A percentile compares a stretch with the other conserved stretches of the same genome.
phyloP scores from a whole-genome alignment of 345 rosid genomes.

The Sonneratia alba region DNA sequence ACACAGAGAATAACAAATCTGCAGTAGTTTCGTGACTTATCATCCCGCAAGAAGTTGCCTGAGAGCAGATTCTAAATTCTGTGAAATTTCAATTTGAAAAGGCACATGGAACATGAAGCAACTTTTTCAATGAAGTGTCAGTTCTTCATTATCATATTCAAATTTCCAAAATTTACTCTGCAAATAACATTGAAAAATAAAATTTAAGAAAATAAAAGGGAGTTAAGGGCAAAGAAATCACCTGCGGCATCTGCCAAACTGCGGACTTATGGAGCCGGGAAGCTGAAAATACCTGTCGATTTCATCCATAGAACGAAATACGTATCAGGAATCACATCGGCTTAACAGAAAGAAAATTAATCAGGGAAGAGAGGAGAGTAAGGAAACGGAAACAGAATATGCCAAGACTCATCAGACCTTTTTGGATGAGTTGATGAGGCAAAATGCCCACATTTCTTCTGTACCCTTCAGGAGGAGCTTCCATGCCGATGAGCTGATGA shows the following conservation, averaged over 20 bases:
- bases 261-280: constrained; percentile 69
- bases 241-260: constrained; percentile 99
- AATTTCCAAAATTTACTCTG: neutral
- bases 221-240: constrained; percentile 1
- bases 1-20: neutral
- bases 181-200: neutral
- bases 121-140: neutral
- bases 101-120: too few species aligned
- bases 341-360: too few species aligned
- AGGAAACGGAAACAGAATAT: too few species aligned
- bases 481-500: constrained; percentile 35
- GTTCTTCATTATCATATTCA: neutral
- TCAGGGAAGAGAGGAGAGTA: neutral
- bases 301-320: too few species aligned
- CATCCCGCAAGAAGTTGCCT: neutral
- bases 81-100: too few species aligned
- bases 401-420: too few species aligned
- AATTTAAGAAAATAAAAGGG: neutral
- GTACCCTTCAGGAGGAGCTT: constrained; percentile 79
- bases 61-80: too few species aligned
- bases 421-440: constrained; percentile 77
- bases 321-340: too few species aligned
- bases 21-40: neutral
- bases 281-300: constrained; percentile 64
- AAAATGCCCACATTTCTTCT: constrained; percentile 80